Evolutionary conservation across 2,329 filamentous ascomycete species (phyloP), one percentile per base, ranked within the genome.

Genomic region (Fusarium floridanum): DNA sequence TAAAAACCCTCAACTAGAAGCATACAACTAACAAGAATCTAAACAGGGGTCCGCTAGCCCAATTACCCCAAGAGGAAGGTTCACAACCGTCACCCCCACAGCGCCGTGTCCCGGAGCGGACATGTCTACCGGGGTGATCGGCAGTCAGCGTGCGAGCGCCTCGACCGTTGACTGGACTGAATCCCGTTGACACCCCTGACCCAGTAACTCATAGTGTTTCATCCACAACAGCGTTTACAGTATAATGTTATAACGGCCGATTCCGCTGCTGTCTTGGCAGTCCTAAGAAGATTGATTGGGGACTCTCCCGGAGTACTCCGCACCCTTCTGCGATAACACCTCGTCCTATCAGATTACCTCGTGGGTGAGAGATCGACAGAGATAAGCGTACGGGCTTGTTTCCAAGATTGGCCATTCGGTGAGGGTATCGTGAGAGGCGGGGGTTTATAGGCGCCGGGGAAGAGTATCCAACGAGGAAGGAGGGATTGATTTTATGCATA

Each of bases 41-140:
- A 24, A 20, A 53, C 36, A 61, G 34, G 34, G 37, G 59, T 57
- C 10, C 29, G 39, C 50, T 24, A 71, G 56, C 17, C 34, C 29
- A 29, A 59, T 59, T 75, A 48, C 73, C 70, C 53, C 67, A 76
- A 76, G 48, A 62, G 73, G 73, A 67, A 76, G 73, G 70, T 76
- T 73, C 34, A 32, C 11, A 39, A 2, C 34, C 16, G 8, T 20
- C 63, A 60, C 55, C 72, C 69, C 72, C 72, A 62, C 72, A 73
- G 14, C 62, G 22, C 59, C 70, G 24, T 8, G 41, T 55, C 48
- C 48, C 48, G 48, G 48, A 20, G 45, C 55, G 34, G 56, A 53
- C 45, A 68, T 53, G 27, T 61, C 39, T 62, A 20, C 37, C 32
- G 45, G 72, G 5, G 37, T 45, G 68, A 74, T 75, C 72, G 29